Conservation (phyloP, 2,329 filamentous ascomycete species). For the Colletotrichum melonis region DNA sequence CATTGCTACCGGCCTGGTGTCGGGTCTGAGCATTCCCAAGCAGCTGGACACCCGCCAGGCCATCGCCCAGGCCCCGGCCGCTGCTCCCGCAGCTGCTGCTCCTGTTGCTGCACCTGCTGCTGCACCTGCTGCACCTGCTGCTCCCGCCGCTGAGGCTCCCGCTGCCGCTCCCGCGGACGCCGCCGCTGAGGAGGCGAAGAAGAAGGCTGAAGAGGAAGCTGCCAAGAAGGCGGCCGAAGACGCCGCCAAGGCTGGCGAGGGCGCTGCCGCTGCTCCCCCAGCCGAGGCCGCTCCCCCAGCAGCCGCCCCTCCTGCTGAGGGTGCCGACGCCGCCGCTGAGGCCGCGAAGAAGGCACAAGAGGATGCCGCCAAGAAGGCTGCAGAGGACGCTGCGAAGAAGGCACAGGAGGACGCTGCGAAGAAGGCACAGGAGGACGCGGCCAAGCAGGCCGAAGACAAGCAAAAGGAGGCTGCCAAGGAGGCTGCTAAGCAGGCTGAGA, state of each 20-base stretch:
- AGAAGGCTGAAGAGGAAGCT: constrained; percentile 31
- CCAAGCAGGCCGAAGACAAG: background rate
- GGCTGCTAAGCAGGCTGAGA: constrained; percentile 28
- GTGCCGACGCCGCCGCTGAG: constrained; percentile 3
- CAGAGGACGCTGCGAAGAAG: constrained; percentile 2
- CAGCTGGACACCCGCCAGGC: constrained; percentile 21
- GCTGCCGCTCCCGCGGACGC: constrained; percentile 11
- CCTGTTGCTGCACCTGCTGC: background rate
- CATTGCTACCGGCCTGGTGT: constrained; percentile 45
- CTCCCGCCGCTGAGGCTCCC: background rate
- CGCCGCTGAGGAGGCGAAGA: constrained; percentile 30
- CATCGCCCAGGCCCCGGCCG: constrained; percentile 6
- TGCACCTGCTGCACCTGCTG: background rate
- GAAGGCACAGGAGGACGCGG: constrained; percentile 1
- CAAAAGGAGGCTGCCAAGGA: constrained; percentile 19
- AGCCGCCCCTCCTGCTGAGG: background rate
- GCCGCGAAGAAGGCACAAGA: constrained; percentile 1
- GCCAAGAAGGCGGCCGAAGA: constrained; percentile 7
- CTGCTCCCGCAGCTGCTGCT: background rate
- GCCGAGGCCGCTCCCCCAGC: background rate
- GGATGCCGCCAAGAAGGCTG: constrained; percentile 4
- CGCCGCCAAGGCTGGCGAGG: background rate
- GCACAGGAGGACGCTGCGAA: constrained; percentile 2
- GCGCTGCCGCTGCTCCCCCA: background rate
- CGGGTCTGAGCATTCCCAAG: constrained; percentile 42